Conservation (phyloP, 495 filamentous ascomycete species). For the Mycothermus thermophilus region DNA sequence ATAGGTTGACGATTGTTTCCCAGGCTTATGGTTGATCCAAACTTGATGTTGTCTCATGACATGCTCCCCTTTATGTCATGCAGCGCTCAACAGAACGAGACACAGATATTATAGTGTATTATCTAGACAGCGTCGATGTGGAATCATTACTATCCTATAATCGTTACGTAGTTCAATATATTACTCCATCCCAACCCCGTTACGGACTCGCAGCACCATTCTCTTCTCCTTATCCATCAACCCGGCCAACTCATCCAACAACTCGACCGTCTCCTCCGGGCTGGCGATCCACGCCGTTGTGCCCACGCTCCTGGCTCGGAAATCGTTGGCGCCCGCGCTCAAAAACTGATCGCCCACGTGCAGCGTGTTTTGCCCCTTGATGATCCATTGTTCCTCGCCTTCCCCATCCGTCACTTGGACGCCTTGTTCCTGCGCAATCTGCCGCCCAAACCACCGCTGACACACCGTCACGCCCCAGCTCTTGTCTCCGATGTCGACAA, state of each 20-base stretch:
- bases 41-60: too few species aligned
- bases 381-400: slow-evolving; percentile 19
- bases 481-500: slow-evolving; percentile 98
- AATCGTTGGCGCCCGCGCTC: slow-evolving; percentile 90
- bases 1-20: too few species aligned
- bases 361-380: slow-evolving; percentile 44
- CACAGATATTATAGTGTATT: too few species aligned
- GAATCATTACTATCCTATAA: too few species aligned
- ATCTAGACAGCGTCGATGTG: too few species aligned
- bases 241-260: slow-evolving; percentile 68
- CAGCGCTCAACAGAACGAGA: too few species aligned
- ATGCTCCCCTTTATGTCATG: too few species aligned
- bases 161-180: too few species aligned
- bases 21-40: too few species aligned
- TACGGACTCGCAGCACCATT: too few species aligned
- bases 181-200: too few species aligned
- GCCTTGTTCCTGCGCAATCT: too few species aligned
- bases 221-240: slow-evolving; percentile 36
- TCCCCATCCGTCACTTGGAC: slow-evolving; percentile 16
- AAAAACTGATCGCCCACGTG: slow-evolving; percentile 96
- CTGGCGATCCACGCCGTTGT: slow-evolving; percentile 82
- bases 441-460: slow-evolving; percentile 84
- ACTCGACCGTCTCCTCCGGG: slow-evolving; percentile 73
- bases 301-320: slow-evolving; percentile 62
- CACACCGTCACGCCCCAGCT: slow-evolving; percentile 84